Evolutionary conservation across 345 rosid species (phyloP), one percentile per base, ranked within the genome.

Genomic region (Populus simonii): DNA sequence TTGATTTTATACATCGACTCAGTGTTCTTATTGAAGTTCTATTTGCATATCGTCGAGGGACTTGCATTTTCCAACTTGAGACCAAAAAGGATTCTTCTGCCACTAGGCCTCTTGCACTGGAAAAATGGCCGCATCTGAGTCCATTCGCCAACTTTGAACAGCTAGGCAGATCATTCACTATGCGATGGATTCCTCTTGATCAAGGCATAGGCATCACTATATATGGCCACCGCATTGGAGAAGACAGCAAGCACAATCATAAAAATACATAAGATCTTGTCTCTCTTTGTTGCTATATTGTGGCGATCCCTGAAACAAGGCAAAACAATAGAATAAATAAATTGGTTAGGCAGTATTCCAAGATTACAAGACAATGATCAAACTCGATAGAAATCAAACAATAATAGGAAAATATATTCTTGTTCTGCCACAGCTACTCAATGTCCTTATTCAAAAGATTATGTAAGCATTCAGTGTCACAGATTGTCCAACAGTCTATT

Each of bases 241-340:
- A 93, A 84, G 9, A 93, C 98, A 0, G 96, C 93, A 71, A 95
- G 90, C 43, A 89, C 86, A 31, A 93, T 87, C 97, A 96, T 92
- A 86, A 88, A 84, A 20, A 82, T 41, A 59, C 90, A 81, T 62
- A 92, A 71, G 20, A 82, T 84, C 89, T 84, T 93, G 90, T 92
- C 98, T 84, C 81, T 83, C 63, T 72, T 85, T 17, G 97, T 93
- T 49, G 97, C 97, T 83, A 82, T 86, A 79, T 84, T 76, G 84
- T 90, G 94, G 17, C 80, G 90, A 82, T 96, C 90, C 90, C 99
- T 93, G 90, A 59, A 59, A 59, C 66, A 84, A 74, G 16, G 36
- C 79, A 73, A 71, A 49, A 4, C 61, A 66, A 63, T 15, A 31
- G 53, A 39, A 27, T 10, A 47, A 71, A 27, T 43, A 68, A 6